phyloP scores from a whole-genome alignment of 1,284 basidiomycete genomes.

The Neotropicomus parvogracilis region DNA sequence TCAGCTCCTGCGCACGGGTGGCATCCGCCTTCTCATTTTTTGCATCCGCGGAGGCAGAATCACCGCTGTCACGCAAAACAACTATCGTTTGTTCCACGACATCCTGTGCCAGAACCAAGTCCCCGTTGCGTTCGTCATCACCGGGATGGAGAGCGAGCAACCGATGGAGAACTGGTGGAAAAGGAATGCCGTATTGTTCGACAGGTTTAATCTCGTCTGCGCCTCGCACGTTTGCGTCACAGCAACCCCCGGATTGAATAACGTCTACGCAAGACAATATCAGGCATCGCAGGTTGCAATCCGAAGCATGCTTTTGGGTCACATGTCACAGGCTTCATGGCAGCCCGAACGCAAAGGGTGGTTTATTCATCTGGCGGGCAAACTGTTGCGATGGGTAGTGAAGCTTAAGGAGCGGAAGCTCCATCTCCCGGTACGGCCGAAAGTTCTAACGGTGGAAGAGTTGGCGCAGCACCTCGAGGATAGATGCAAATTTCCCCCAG shows the following conservation, averaged over 20 bases:
- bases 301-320: slow-evolving; percentile 17
- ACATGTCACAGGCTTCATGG: slow-evolving; percentile 21
- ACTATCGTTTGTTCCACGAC: slow-evolving; percentile 28
- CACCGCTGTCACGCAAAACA: slow-evolving; percentile 17
- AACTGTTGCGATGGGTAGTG: slow-evolving; percentile 19
- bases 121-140: slow-evolving; percentile 27
- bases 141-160: slow-evolving; percentile 24
- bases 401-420: slow-evolving; percentile 7
- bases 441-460: slow-evolving; percentile 14
- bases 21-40: slow-evolving; percentile 27
- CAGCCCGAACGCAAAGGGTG: slow-evolving; percentile 15
- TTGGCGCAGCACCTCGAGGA: slow-evolving; percentile 17
- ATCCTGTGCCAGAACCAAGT: slow-evolving; percentile 26
- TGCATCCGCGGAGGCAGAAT: slow-evolving; percentile 30
- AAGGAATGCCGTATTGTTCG: slow-evolving; percentile 13
- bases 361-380: slow-evolving; percentile 26
- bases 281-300: slow-evolving; percentile 15
- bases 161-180: slow-evolving; percentile 28
- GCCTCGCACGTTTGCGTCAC: slow-evolving; percentile 25
- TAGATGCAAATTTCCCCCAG: slow-evolving; percentile 12
- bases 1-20: slow-evolving; percentile 24
- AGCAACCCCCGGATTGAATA: slow-evolving; percentile 11
- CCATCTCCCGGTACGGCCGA: not conserved
- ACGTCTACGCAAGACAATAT: slow-evolving; percentile 16
- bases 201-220: slow-evolving; percentile 14